These are phyloP conservation scores for Neonectria neomacrospora DNA, from an alignment of 2,329 filamentous ascomycete genomes.

Conservation along the genomic window DNA sequence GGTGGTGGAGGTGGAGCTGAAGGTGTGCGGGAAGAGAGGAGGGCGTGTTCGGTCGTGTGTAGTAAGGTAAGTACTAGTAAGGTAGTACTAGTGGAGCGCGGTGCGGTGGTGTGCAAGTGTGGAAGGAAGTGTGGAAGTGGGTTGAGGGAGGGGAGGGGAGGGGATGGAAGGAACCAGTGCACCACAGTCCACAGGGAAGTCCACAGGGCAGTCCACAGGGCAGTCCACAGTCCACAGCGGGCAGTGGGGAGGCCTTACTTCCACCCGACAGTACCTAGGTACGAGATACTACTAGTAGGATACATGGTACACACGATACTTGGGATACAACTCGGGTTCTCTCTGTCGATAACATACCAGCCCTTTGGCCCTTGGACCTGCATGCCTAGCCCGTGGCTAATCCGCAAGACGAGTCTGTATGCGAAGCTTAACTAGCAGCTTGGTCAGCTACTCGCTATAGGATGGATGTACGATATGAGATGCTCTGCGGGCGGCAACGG, in stretches of 20 bases:
- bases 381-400: constrained; percentile 14
- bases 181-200: no score
- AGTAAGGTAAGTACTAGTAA: no score
- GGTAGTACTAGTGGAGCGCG: neutral
- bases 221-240: no score
- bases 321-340: neutral
- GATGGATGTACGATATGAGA: neutral
- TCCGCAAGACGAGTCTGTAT: constrained; percentile 8
- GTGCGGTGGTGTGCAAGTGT: neutral
- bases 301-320: neutral
- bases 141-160: no score
- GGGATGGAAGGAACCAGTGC: no score
- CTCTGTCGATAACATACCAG: constrained; percentile 3
- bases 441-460: neutral
- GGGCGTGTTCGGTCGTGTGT: neutral
- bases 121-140: neutral
- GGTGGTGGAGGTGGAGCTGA: constrained; percentile 32
- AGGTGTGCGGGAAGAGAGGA: neutral
- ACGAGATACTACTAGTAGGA: neutral
- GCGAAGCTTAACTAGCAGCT: neutral
- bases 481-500: neutral
- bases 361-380: constrained; percentile 12
- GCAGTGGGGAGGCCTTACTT: neutral
- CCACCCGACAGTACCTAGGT: no score
- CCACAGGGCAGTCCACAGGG: no score